Percentiles rank a stretch among this genome's conserved stretches.
phyloP scores from a whole-genome alignment of 164 flowering plant genomes.

The Umbellularia californica region DNA sequence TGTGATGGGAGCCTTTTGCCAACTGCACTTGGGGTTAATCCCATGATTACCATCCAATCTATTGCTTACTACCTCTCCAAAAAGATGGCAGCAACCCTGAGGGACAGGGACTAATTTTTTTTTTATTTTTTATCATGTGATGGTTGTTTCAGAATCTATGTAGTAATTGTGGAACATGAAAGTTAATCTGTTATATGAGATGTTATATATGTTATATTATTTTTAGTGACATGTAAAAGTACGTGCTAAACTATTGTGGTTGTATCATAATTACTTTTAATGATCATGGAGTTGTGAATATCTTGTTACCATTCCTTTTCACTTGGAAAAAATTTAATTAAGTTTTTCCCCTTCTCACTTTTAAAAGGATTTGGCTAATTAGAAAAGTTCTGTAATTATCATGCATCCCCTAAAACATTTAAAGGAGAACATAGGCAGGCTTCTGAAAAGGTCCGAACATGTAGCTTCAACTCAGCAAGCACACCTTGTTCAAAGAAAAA shows the following conservation, averaged over 20 bases:
- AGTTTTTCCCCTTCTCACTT: background rate
- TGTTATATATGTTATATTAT: too few relatives aligned
- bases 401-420: background rate
- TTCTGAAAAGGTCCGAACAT: background rate
- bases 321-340: too few relatives aligned
- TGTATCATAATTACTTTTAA: background rate
- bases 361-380: background rate
- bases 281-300: background rate
- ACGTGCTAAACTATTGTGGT: background rate
- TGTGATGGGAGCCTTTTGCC: slow-evolving; percentile 46
- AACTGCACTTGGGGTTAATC: slow-evolving; percentile 41
- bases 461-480: background rate
- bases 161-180: background rate
- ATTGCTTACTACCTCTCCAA: slow-evolving; percentile 36
- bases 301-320: background rate
- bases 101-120: background rate
- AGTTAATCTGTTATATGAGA: background rate
- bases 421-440: background rate
- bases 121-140: background rate
- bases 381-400: background rate
- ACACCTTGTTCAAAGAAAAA: background rate
- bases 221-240: too few relatives aligned
- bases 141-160: background rate
- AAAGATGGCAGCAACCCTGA: slow-evolving; percentile 21
- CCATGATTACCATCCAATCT: slow-evolving; percentile 47